These are phyloP conservation scores for Fusarium irregulare DNA, from an alignment of 2,329 filamentous ascomycete genomes.

Conservation along the genomic window DNA sequence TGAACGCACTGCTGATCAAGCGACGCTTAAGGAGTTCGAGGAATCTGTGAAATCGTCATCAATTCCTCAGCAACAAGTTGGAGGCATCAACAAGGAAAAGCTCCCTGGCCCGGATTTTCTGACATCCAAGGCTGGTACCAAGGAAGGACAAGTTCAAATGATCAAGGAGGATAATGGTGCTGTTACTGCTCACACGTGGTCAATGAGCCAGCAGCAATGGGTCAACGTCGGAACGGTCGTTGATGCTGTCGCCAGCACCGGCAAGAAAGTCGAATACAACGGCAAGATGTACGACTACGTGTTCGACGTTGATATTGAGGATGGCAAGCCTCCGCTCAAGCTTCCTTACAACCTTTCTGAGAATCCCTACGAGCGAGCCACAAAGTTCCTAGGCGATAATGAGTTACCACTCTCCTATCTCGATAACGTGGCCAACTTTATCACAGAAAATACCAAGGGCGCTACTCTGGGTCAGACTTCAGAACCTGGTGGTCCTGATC, in stretches of 20 bases:
- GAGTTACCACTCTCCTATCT: conserved; percentile 88
- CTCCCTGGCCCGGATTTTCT: conserved; percentile 90
- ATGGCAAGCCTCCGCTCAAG: conserved; percentile 91
- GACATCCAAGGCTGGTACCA: conserved; percentile 83
- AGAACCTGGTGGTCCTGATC: conserved; percentile 69
- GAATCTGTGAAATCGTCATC: conserved; percentile 84
- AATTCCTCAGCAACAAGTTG: conserved; percentile 87
- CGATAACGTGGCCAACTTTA: conserved; percentile 93
- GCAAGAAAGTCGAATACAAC: conserved; percentile 78
- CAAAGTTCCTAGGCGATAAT: conserved; percentile 90
- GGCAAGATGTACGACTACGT: conserved; percentile 96
- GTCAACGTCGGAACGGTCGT: conserved; percentile 94
- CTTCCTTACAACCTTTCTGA: conserved; percentile 93
- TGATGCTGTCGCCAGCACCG: conserved; percentile 84
- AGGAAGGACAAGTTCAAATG: conserved; percentile 95
- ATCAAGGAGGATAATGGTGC: conserved; percentile 84
- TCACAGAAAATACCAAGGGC: conserved; percentile 88
- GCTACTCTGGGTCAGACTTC: conserved; percentile 78
- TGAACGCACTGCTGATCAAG: conserved; percentile 75
- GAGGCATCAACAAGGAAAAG: conserved; percentile 89
- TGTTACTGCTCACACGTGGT: conserved; percentile 91
- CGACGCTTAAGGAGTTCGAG: conserved; percentile 79
- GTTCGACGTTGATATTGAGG: conserved; percentile 96
- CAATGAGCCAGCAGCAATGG: conserved; percentile 77
- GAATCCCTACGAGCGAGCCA: conserved; percentile 91